Evolutionary conservation across 2,329 filamentous ascomycete species (phyloP).

Genomic region (Helotiales sp.): DNA sequence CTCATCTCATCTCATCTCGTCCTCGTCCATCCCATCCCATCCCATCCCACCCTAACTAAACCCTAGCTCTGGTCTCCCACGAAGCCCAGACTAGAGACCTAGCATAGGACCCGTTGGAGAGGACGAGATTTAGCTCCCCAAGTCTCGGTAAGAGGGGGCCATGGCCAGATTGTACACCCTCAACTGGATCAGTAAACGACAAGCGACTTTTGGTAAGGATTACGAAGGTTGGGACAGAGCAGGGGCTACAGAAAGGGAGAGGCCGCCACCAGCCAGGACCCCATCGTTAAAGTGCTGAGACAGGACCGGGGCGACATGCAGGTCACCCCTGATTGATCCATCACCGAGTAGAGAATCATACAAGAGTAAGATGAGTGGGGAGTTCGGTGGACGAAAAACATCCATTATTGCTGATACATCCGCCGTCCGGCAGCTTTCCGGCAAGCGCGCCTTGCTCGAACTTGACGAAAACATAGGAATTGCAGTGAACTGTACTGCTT

Average conservation of each 20-base stretch:
- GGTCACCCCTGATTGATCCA: too few relatives aligned
- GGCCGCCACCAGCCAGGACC: neutral
- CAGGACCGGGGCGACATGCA: constrained; percentile 2
- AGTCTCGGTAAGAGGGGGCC: constrained; percentile 2
- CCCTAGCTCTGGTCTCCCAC: neutral
- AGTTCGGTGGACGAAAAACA: neutral
- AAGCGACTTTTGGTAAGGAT: constrained; percentile 2
- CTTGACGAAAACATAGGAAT: neutral
- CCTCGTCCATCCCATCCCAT: neutral
- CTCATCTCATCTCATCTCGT: neutral
- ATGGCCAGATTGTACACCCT: neutral
- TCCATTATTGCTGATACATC: neutral
- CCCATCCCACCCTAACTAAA: neutral
- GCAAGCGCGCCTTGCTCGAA: neutral
- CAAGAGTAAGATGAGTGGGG: constrained; percentile 1
- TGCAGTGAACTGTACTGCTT: neutral
- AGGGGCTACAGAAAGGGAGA: neutral
- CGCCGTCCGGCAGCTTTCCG: neutral
- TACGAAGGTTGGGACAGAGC: too few relatives aligned
- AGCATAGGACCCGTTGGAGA: constrained; percentile 1
- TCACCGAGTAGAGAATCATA: constrained; percentile 11
- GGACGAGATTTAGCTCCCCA: constrained; percentile 13
- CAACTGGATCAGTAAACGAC: constrained; percentile 6
- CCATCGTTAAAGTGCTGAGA: constrained; percentile 2
- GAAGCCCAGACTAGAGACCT: neutral